Base-by-base conservation (phyloP, 2,329 filamentous ascomycete species). In the Rhinocladiella mackenziei region DNA sequence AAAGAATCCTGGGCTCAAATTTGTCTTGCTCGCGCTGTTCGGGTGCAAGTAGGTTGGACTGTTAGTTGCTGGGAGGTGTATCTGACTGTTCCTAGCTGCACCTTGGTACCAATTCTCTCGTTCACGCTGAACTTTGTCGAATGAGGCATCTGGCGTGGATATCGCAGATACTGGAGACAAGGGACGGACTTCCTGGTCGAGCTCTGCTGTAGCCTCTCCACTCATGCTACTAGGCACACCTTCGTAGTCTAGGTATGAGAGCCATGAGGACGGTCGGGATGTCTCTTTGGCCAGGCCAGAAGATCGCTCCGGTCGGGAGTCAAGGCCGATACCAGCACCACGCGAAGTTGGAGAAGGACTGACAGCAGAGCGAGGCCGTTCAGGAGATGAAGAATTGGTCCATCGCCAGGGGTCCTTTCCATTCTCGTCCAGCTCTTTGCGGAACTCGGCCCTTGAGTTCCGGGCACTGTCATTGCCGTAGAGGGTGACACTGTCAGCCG, bases 401-500 rank as follows among this genome's bases (percentile, higher is more conserved):
- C 45, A 51, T 7, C 52, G 54, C 44, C 53, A 57, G n/a, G 54
- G 54, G 18, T 58, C 49, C 14, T 54, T 58, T 13, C 35, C 40
- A 19, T 46, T 43, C 3, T 57, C 47, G 4, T 51, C 33, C 17
- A 58, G 26, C 9, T 54, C 52, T 42, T 57, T 56, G 32, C 50
- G 50, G 14, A 57, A 35, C 13, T 51, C 51, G 7, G 50, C 29
- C 19, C 55, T 39, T 3, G 55, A 57, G 26, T 50, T 48, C 32
- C 49, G 53, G 23, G 56, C 54, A 30, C 37, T 43, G 10, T 56
- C 47, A 13, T 45, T 52, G 19, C 48, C 50, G 36, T 55, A 51
- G 9, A 53, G 48, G 2, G 48, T 51, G 15, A 58, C 45, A 3
- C 77, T 80, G 22, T 76, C 74, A 8, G 76, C 74, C 2, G 81